Conservation (phyloP, 208 protist species). For the Leptomonas pyrrhocoris region DNA sequence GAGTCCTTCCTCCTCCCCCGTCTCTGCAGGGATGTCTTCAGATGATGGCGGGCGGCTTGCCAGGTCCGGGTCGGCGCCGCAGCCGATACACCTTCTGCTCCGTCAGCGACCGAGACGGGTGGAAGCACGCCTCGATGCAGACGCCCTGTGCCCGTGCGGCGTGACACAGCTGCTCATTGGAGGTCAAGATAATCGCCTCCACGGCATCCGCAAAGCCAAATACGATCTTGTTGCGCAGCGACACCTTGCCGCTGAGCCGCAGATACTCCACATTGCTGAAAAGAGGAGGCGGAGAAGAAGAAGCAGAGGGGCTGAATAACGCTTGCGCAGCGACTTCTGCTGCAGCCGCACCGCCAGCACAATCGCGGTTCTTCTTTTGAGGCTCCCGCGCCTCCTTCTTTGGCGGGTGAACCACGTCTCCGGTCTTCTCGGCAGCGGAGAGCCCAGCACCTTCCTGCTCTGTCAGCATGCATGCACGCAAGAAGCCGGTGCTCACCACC, state of each 20-base stretch:
- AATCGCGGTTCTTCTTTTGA: background rate
- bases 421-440: background rate
- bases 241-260: slow-evolving; percentile 34
- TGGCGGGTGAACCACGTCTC: too few species aligned
- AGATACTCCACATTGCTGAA: slow-evolving; percentile 36
- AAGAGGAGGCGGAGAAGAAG: background rate
- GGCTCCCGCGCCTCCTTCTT: background rate
- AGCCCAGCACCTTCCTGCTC: background rate
- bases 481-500: slow-evolving; percentile 44
- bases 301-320: background rate
- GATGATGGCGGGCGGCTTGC: slow-evolving; percentile 43
- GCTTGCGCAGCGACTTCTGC: background rate
- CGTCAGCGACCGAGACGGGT: slow-evolving; percentile 71
- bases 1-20: too few species aligned
- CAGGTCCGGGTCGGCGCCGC: slow-evolving; percentile 44
- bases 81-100: slow-evolving; percentile 63
- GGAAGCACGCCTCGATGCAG: slow-evolving; percentile 37
- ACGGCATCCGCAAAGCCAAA: slow-evolving; percentile 66
- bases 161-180: slow-evolving; percentile 62
- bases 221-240: slow-evolving; percentile 59
- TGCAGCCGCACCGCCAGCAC: background rate
- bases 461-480: slow-evolving; percentile 19
- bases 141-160: slow-evolving; percentile 51
- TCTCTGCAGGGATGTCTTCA: slow-evolving; percentile 2
- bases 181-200: slow-evolving; percentile 50